Conservation (phyloP, 148 eudicot genomes). For the Vaccinium vitisidaea region DNA sequence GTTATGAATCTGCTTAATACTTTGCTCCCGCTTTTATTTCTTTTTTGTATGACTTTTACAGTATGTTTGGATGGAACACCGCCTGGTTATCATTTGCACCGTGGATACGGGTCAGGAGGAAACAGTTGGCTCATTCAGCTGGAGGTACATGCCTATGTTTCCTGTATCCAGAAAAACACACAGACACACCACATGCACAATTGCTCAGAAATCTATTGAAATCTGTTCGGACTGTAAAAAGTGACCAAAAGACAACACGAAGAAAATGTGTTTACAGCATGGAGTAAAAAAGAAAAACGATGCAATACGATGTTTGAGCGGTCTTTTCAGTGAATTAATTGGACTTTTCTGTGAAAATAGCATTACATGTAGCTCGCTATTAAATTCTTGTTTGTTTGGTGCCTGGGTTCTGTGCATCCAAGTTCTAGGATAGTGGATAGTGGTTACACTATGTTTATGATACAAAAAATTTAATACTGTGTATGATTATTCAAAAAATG, state of each 20-base stretch:
- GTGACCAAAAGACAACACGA: neutral
- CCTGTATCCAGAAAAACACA: neutral
- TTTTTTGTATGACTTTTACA: conserved; percentile 30
- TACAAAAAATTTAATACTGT: conserved; percentile 4
- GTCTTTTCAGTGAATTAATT: neutral
- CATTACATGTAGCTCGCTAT: neutral
- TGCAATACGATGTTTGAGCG: neutral
- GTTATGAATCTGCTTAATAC: neutral
- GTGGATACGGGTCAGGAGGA: conserved; percentile 83
- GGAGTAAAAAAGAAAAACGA: neutral
- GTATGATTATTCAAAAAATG: neutral
- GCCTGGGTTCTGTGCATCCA: neutral
- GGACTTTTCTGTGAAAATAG: neutral
- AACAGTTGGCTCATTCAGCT: conserved; percentile 93
- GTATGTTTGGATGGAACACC: conserved; percentile 96
- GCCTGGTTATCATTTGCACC: conserved; percentile 89
- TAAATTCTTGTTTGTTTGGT: neutral
- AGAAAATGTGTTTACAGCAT: neutral
- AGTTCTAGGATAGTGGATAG: neutral
- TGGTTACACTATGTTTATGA: neutral
- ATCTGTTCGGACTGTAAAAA: neutral
- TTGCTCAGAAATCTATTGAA: neutral
- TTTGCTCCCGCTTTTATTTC: neutral
- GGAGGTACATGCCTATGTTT: conserved; percentile 48
- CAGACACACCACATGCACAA: neutral